Evolutionary conservation across 2,329 filamentous ascomycete species (phyloP), one percentile per base, ranked within the genome.

Genomic region (Huntiella decipiens): DNA sequence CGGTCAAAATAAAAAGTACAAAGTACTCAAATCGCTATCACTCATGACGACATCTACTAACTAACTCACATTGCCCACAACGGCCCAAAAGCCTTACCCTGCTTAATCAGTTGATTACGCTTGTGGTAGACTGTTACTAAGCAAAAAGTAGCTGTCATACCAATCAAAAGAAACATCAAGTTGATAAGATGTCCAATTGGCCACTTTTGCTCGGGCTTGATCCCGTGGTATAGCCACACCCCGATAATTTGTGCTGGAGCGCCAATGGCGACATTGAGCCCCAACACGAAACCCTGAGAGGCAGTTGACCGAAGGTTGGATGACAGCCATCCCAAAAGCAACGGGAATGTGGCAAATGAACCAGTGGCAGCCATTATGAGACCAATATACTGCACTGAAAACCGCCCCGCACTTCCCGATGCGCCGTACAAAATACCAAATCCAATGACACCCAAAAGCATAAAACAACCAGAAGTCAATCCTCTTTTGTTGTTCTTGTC

Each of bases 221-320:
- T 55, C 5, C 66, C 69, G 57, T 82, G 76, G 4, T 82, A 82
- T 46, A 82, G 81, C 42, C 44, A 48, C 4, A 44, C 45, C 0
- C 78, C 79, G 0, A 74, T 70, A 36, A 84, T 83, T 57, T 83
- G 79, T 0, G 79, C 79, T 0, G 77, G 78, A 0, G 77, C 78
- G 42, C 68, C 68, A 28, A 80, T 67, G 2, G 73, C 75, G 12
- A 83, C 71, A 51, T 83, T 82, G 51, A 84, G 60, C 0, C 78
- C 79, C 46, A 83, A 79, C 2, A 78, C 79, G 8, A 84, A 65
- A 0, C 79, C 79, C 0, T 73, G 72, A 0, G 77, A 69, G 0
- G 73, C 72, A 0, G 79, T 82, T 46, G 67, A 74, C 54, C 71
- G 72, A 42, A 81, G 63, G 54, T 84, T 84, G 36, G 72, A 74